A percentile compares a stretch with the other conserved stretches of the same genome.
These are phyloP conservation scores for Aspergillus sp. DNA, from an alignment of 2,329 filamentous ascomycete species.

Conservation along the genomic window DNA sequence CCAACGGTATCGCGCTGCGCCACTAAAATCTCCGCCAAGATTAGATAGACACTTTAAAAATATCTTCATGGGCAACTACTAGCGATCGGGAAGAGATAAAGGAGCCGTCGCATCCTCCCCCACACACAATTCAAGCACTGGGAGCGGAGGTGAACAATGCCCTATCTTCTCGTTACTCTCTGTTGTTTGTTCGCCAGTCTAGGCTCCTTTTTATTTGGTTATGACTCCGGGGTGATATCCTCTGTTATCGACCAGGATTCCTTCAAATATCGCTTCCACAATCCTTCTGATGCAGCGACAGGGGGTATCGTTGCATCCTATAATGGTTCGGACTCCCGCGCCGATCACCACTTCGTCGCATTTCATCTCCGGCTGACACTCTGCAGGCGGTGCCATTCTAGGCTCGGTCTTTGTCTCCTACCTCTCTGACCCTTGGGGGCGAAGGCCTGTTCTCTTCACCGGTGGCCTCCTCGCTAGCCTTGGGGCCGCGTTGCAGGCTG, in stretches of 20 bases:
- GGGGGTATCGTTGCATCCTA: constrained; percentile 46
- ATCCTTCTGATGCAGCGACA: constrained; percentile 34
- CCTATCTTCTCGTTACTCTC: constrained; percentile 33
- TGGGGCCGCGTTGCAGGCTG: constrained; percentile 40
- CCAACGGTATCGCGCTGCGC: neutral
- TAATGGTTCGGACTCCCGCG: constrained; percentile 29
- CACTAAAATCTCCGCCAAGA: neutral
- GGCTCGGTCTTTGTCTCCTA: constrained; percentile 38
- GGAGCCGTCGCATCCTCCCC: neutral
- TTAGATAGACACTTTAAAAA: neutral
- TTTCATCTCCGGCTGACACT: neutral
- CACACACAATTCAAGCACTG: neutral
- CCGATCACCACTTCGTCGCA: neutral
- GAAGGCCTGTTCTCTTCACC: constrained; percentile 36
- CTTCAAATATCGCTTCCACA: constrained; percentile 35
- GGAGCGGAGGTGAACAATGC: constrained; percentile 20
- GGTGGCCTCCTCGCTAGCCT: constrained; percentile 38
- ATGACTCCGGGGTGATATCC: constrained; percentile 46
- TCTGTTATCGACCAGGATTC: constrained; percentile 39
- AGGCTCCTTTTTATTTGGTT: constrained; percentile 53
- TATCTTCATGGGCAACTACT: neutral
- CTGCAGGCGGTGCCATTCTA: constrained; percentile 41
- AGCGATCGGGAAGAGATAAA: neutral
- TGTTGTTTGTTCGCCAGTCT: constrained; percentile 49
- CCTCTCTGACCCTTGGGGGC: constrained; percentile 38